phyloP scores from a whole-genome alignment of 306 rosid genomes.

The Medicago truncatula region MtrunA17r5.0-ANR NC_053048.1:46311001-46311500 shows the following conservation, averaged over 20 bases:
- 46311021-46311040: slow-evolving; percentile 84
- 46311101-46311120: slow-evolving; percentile 72
- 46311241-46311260: slow-evolving; percentile 64
- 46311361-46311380: slow-evolving; percentile 56
- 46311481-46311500: slow-evolving; percentile 56
- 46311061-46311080: slow-evolving; percentile 78
- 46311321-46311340: slow-evolving; percentile 79
- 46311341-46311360: slow-evolving; percentile 63
- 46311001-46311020: slow-evolving; percentile 69
- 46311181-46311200: slow-evolving; percentile 74
- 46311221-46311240: slow-evolving; percentile 57
- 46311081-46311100: slow-evolving; percentile 54
- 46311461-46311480: slow-evolving; percentile 50
- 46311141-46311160: slow-evolving; percentile 70
- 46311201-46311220: slow-evolving; percentile 80
- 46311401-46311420: slow-evolving; percentile 67
- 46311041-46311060: slow-evolving; percentile 71
- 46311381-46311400: slow-evolving; percentile 78
- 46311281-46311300: slow-evolving; percentile 78
- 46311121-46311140: slow-evolving; percentile 79
- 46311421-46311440: slow-evolving; percentile 63
- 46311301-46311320: slow-evolving; percentile 69
- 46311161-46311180: slow-evolving; percentile 66
- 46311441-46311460: slow-evolving; percentile 40
- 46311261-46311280: slow-evolving; percentile 85